Evolutionary conservation across 768 basidiomycete genomes (phyloP), one percentile per base, ranked within the genome.

Genomic region (Nidularia sp.): DNA sequence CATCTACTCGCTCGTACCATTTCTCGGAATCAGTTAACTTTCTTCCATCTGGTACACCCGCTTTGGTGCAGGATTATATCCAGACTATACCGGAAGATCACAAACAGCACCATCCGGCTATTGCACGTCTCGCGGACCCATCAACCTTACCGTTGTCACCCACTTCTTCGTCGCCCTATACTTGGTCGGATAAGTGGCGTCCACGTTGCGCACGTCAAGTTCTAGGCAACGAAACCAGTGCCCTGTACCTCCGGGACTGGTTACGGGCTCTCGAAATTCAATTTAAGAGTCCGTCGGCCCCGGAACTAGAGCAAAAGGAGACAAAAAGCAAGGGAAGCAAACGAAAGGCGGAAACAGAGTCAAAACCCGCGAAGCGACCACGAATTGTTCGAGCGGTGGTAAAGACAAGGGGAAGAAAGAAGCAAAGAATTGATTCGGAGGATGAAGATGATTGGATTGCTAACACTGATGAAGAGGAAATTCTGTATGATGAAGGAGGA

Each of bases 241-340:
- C 92, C 0, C 58, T 74, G 29, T 90, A 86, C 66, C 72, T 95
- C 50, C 80, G 87, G 36, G 81, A 88, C 48, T 95, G 93, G 93
- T 73, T 95, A 46, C 67, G 68, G 25, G 83, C 87, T n/a, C 76
- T 90, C 9, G 80, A 82, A 55, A 59, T 93, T 22, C 78, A 80
- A n/a, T 66, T 78, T 15, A 69, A 43, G 56, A 51, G 25, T 6
- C 9, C 48, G 34, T 13, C 6, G 34, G n/a, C 6, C 13, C 6
- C 18, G 50, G 43, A 51, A 52, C n/a, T n/a, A n/a, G n/a, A n/a
- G n/a, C n/a, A n/a, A n/a, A n/a, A n/a, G n/a, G 53, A 55, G 53
- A 55, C 39, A 53, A 50, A 54, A 41, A 64, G 12, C 8, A 7
- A 45, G 7, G 57, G 13, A 61, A 18, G 36, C 47, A 43, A 66